Evolutionary conservation across 208 protist species (phyloP), one percentile per base, ranked within the genome.

Genomic region (Trypanosoma lewisi): DNA sequence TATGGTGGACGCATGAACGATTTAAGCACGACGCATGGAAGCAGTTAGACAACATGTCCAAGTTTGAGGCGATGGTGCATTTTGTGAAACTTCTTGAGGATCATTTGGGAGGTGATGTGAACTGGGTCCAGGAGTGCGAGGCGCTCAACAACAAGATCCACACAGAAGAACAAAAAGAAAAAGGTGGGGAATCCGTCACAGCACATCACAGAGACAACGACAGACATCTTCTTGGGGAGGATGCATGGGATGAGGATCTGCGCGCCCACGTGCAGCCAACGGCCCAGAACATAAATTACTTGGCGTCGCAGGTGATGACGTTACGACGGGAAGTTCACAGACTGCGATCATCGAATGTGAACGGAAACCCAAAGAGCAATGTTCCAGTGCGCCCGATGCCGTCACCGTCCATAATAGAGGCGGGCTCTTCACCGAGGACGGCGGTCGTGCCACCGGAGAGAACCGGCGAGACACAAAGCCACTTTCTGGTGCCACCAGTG

Each of bases 31-130:
- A 76, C 23, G 88, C 88, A 62, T 94, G 88, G 85, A 75, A 69
- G 59, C 67, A 82, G 65, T 77, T 94, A 1, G 69, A 68, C 12
- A 54, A 53, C 72, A 89, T 90, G 75, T 77, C 73, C 17, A 69
- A 49, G 27, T 91, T 85, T 64, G 88, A 94, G 63, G 83, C 84
- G 19, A 94, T 94, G 88, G 88, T 94, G n/a, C 73, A 80, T 63
- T 94, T 89, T 75, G 88, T 94, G 50, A 71, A 70, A 28, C 66
- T 76, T 14, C 62, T 89, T 39, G 71, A 76, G 21, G 44, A 66
- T 52, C 30, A 21, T 44, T 25, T 69, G 3, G 69, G 69, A 16
- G 61, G 61, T 3, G 31, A 51, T 25, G 62, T 64, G 16, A 63
- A 69, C 54, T 75, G 59, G 61, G 8, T 55, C 9, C 39, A 59